phyloP scores from a whole-genome alignment of 1,284 basidiomycete species.

The Sphagnurus paluster region DNA sequence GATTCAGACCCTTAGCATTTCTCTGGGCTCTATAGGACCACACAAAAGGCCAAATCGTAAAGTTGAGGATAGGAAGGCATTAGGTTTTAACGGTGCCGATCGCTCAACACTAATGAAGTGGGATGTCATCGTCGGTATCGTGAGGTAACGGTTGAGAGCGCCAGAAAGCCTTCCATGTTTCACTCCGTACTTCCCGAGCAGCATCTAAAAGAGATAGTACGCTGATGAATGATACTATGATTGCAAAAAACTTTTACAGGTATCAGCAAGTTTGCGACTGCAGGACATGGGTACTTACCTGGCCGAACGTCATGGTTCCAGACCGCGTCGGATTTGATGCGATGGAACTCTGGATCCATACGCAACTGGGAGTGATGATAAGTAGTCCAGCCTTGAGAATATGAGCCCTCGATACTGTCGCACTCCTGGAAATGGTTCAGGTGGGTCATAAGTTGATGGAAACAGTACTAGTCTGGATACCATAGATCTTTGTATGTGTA shows the following conservation, averaged over 20 bases:
- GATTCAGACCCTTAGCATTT: too few relatives aligned
- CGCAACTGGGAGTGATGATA: background rate
- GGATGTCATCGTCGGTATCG: too few relatives aligned
- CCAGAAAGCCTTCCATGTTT: constrained; percentile 5
- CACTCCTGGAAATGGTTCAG: background rate
- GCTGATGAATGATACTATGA: constrained; percentile 2
- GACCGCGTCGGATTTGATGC: background rate
- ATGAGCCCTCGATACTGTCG: background rate
- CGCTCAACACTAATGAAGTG: too few relatives aligned
- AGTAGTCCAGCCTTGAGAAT: constrained; percentile 6
- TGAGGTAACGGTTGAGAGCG: too few relatives aligned
- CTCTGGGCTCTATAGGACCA: too few relatives aligned
- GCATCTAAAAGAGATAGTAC: constrained; percentile 1
- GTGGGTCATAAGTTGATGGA: background rate
- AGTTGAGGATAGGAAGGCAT: too few relatives aligned
- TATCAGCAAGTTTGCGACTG: background rate
- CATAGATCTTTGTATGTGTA: constrained; percentile 3
- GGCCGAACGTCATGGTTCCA: constrained; percentile 6
- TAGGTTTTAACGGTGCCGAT: too few relatives aligned
- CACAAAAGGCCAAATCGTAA: too few relatives aligned
- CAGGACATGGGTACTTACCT: constrained; percentile 1
- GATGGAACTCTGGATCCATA: constrained; percentile 8
- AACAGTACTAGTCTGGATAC: background rate
- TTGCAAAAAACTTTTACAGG: constrained; percentile 4
- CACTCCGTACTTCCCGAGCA: background rate